Conservation (phyloP, 1,139 yeast species). For the Geotrichum citri-aurantii region DNA sequence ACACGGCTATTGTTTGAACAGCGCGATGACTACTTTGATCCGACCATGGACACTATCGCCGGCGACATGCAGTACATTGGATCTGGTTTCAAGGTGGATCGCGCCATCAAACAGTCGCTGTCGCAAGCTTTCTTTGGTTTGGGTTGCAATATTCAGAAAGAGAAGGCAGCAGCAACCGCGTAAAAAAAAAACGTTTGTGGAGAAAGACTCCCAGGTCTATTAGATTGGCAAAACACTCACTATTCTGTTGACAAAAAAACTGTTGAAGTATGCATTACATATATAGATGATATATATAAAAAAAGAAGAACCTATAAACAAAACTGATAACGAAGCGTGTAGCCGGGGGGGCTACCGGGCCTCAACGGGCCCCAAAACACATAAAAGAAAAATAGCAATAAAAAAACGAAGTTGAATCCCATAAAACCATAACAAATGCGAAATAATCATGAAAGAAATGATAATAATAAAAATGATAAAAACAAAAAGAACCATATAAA, state of each 20-base stretch:
- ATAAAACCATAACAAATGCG: neutral
- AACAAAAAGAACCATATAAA: neutral
- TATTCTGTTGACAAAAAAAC: constrained; percentile 1
- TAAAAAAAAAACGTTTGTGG: neutral
- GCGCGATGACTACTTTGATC: constrained; percentile 53
- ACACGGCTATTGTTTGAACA: constrained; percentile 42
- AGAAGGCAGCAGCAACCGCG: constrained; percentile 37
- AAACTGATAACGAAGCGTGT: neutral
- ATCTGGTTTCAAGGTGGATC: constrained; percentile 73
- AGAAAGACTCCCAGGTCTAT: too few relatives aligned
- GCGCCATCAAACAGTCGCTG: constrained; percentile 68
- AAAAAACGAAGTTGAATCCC: constrained; percentile 11
- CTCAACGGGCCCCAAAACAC: neutral
- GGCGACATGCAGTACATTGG: constrained; percentile 69
- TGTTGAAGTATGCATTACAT: constrained; percentile 14
- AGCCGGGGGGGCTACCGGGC: neutral
- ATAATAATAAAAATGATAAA: constrained; percentile 1
- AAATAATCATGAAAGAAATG: neutral
- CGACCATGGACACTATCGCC: constrained; percentile 52
- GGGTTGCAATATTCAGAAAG: constrained; percentile 70
- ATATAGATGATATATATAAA: neutral
- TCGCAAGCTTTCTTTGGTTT: constrained; percentile 88
- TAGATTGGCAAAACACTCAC: too few relatives aligned
- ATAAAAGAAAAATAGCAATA: neutral
- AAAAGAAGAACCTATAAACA: neutral